A percentile compares a stretch with the other conserved stretches of the same genome.
Evolutionary conservation across 2,329 filamentous ascomycete genomes (phyloP).

Genomic region (Didymella keratinophila): DNA sequence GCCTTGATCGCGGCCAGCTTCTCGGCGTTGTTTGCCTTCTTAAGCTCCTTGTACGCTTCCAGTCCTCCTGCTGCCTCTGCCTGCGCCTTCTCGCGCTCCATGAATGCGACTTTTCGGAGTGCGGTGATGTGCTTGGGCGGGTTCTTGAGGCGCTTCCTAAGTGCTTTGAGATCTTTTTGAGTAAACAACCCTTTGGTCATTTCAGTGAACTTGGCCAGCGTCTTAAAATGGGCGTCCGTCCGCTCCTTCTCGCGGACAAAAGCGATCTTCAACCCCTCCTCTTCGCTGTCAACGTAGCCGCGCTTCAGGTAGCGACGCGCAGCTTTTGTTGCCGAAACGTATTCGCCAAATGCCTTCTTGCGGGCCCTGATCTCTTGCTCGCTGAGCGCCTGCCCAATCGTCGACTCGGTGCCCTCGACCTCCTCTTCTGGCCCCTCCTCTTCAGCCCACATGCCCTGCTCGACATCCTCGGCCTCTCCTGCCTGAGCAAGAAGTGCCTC

Average conservation of each 20-base stretch:
- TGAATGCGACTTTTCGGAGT: conserved; percentile 26
- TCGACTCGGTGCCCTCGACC: conserved; percentile 21
- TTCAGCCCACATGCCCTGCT: conserved; percentile 20
- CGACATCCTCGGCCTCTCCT: conserved; percentile 8
- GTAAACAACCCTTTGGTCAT: conserved; percentile 26
- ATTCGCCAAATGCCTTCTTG: conserved; percentile 26
- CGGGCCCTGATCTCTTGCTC: conserved; percentile 17
- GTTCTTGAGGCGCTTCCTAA: conserved; percentile 22
- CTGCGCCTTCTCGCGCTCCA: conserved; percentile 23
- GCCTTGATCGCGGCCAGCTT: conserved; percentile 17
- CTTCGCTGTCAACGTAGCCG: conserved; percentile 33
- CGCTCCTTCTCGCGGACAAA: conserved; percentile 34
- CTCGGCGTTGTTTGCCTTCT: conserved; percentile 12
- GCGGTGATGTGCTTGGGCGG: conserved; percentile 18
- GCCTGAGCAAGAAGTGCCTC: conserved; percentile 20
- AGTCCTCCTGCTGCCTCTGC: conserved; percentile 29
- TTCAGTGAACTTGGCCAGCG: conserved; percentile 20
- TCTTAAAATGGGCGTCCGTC: conserved; percentile 12
- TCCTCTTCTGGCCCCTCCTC: conserved; percentile 22
- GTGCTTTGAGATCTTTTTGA: conserved; percentile 22
- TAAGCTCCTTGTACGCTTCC: conserved; percentile 24
- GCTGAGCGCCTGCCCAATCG: conserved; percentile 2
- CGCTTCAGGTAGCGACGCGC: conserved; percentile 30
- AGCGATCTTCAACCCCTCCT: conserved; percentile 37
- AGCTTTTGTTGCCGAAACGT: conserved; percentile 24